Base-by-base conservation (phyloP, 306 rosid genomes). In the Malus orientalis region DNA sequence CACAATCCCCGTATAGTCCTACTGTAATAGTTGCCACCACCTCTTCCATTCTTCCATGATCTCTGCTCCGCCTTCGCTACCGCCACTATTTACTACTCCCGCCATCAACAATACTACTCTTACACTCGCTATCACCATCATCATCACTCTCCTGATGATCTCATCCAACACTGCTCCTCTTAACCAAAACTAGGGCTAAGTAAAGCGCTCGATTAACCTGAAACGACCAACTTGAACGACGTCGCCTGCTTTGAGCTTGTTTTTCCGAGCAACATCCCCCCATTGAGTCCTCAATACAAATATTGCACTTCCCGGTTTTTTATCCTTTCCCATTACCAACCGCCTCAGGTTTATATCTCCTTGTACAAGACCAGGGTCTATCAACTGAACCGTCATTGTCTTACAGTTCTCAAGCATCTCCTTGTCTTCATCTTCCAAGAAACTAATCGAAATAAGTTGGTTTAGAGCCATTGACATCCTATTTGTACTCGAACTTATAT, bases 381-480 rank as follows among this genome's bases (percentile, higher is more conserved):
- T 74, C 20, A 74, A 33, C 2, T 23, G 51, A 74, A 74, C 69
- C 8, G 6, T 33, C 69, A 65, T 23, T 16, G 32, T 51, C 4
- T 10, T 22, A 18, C 27, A 27, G 2, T 25, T 8, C 22, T 63
- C 59, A 10, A 74, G 77, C 49, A 16, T 15, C 11, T 25, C 8
- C 5, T 19, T 40, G 42, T 74, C 77, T 9, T 59, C 44, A 0
- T 18, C 27, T 19, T 27, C 15, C 44, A 74, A 60, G 29, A 74
- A 74, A 60, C 36, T 36, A 63, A 36, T 74, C 8, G 69, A 65
- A 18, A 12, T 5, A 20, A 60, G 25, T 74, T 74, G 29, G 14
- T 59, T 74, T n/a, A 74, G 11, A 59, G 59, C 59, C 77, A 74
- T 74, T 44, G 69, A 74, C 57, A 74, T 25, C 42, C 77, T 65